These are phyloP conservation scores for Lachancea quebecensis DNA, from an alignment of 805 yeast species.

Conservation along the genomic window DNA sequence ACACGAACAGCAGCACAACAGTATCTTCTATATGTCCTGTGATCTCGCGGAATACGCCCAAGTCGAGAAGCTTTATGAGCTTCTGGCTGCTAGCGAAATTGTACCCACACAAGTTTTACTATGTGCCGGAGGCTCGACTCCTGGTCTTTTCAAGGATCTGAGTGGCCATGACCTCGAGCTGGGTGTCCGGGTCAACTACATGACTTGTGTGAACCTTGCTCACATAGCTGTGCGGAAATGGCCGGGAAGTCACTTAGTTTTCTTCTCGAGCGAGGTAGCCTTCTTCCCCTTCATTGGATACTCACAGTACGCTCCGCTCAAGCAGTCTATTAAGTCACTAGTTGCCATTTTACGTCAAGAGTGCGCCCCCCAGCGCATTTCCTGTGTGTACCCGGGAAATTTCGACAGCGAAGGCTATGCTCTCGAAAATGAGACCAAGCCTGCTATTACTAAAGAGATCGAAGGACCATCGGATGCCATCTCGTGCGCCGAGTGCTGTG, in stretches of 20 bases:
- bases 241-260: conserved; percentile 42
- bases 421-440: conserved; percentile 79
- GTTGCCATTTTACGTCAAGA: conserved; percentile 81
- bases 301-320: conserved; percentile 81
- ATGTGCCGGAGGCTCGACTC: conserved; percentile 83
- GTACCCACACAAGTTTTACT: conserved; percentile 70
- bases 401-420: conserved; percentile 81
- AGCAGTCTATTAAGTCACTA: conserved; percentile 72
- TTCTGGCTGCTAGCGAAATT: conserved; percentile 22
- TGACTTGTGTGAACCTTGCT: conserved; percentile 61
- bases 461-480: conserved; percentile 82
- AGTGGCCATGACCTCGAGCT: conserved; percentile 47
- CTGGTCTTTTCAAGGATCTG: conserved; percentile 69
- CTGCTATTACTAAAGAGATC: conserved; percentile 68
- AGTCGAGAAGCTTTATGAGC: conserved; percentile 33
- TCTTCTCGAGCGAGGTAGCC: conserved; percentile 71
- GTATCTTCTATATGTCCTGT: conserved; percentile 46
- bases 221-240: conserved; percentile 51
- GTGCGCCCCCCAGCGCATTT: conserved; percentile 61
- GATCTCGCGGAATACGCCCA: conserved; percentile 56
- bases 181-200: conserved; percentile 67
- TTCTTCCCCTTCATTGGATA: conserved; percentile 89
- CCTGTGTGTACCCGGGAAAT: conserved; percentile 82
- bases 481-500: conserved; percentile 58
- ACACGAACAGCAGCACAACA: conserved; percentile 24